Evolutionary conservation across 1,284 basidiomycete genomes (phyloP), one percentile per base, ranked within the genome.

Genomic region (Irpex lacteus): DNA sequence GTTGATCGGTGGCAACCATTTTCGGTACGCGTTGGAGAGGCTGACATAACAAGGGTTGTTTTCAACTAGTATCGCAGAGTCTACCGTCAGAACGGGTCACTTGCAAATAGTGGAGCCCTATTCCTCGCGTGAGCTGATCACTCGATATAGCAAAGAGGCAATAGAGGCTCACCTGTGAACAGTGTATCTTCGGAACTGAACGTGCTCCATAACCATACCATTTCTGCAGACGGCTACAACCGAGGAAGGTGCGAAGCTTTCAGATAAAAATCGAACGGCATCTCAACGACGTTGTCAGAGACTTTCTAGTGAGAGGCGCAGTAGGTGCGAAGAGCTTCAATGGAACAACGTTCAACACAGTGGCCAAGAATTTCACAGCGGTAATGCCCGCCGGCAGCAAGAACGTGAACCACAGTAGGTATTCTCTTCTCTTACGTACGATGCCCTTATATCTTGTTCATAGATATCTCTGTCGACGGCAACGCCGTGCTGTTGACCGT

Each of bases 71-170:
- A 34, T 34, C 6, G 86, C 70, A 81, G 87, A 57, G 84, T 87
- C n/a, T 89, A 87, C 86, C 85, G 85, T 67, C 87, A 89, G 75
- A 86, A 89, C 62, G 87, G 87, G 1, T 80, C 84, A 2, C 66
- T 44, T 15, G 84, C 80, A 4, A 69, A 85, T 60, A 83, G 77
- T 21, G 82, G 82, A 0, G 85, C 86, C 18, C 86, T 87, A 82
- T 89, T 87, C 69, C 71, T 87, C 47, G 86, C 86, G 84, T 86
- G 72, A 69, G 82, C 71, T 32, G 5, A 6, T 34, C 32, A 34
- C 32, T 34, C 5, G 32, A 34, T 34, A 34, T 34, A 34, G 32
- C 32, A 34, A 34, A 6, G 32, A 6, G 32, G 32, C 32, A 34
- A 34, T 34, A 34, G 32, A 34, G 32, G 32, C 32, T 34, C 32